phyloP scores from a whole-genome alignment of 371 early-diverging fungal genomes.

The Cokeromyces recurvatus region DNA sequence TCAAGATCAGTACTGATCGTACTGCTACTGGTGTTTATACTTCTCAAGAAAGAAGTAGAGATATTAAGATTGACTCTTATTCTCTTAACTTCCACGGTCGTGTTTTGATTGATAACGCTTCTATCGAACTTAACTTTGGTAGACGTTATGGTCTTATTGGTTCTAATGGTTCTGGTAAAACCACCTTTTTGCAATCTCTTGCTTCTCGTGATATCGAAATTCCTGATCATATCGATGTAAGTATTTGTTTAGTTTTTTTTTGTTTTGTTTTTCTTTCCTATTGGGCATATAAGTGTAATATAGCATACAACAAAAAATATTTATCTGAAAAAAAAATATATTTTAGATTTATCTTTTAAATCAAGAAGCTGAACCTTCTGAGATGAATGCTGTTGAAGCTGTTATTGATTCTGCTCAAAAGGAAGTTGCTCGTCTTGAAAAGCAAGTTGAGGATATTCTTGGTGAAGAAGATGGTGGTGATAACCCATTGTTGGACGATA shows the following conservation, averaged over 20 bases:
- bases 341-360: conserved; percentile 69
- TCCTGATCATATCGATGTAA: conserved; percentile 94
- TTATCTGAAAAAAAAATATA: too few relatives aligned
- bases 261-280: not conserved
- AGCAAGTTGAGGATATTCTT: conserved; percentile 84
- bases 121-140: conserved; percentile 96
- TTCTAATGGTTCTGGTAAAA: conserved; percentile 98
- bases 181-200: conserved; percentile 93
- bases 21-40: conserved; percentile 91
- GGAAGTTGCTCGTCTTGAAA: conserved; percentile 87
- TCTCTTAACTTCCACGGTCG: conserved; percentile 92
- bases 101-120: conserved; percentile 88
- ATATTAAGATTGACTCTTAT: conserved; percentile 95
- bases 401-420: conserved; percentile 87
- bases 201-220: conserved; percentile 94
- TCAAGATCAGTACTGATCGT: conserved; percentile 59
- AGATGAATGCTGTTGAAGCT: conserved; percentile 86
- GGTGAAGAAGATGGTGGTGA: conserved; percentile 80
- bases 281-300: too few relatives aligned
- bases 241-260: conserved; percentile 15
- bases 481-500: conserved; percentile 85
- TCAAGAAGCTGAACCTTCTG: conserved; percentile 93
- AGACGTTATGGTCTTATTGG: conserved; percentile 97
- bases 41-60: conserved; percentile 88
- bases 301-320: too few relatives aligned